Evolutionary conservation across 1,139 yeast genomes (phyloP), one percentile per base, ranked within the genome.

Genomic region (Candida sp.): DNA sequence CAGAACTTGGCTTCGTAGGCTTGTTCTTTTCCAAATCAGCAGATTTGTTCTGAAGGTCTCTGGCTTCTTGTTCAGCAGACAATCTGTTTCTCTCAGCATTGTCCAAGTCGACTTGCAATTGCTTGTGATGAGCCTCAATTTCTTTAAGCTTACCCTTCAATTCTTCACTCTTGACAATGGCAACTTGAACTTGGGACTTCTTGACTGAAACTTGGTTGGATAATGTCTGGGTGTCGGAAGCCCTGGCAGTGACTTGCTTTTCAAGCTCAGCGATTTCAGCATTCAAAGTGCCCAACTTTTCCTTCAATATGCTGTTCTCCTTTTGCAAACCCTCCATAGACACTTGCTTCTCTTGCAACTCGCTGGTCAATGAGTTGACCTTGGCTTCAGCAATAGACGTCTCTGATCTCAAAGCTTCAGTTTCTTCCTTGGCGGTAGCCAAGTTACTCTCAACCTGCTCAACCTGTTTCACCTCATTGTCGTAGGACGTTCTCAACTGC

Each of bases 351-450:
- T 82, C 83, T 57, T 84, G 85, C 58, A 88, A 78, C 58, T 90
- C 86, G 0, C 85, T 65, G 52, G 90, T 88, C 43, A 89, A 80
- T 9, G 91, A 86, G 63, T 89, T 88, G 58, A 84, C 81, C 57
- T 85, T 88, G 7, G 97, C 96, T 66, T 93, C 97, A 2, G 92
- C 81, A 46, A 90, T 79, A 1, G 92, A 84, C 3, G 90, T 78
- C 60, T 93, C 96, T 48, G 90, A 84, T 60, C 89, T 79, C 58
- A 93, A 77, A 48, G 85, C 81, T 54, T 86, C 90, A 9, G 88
- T 81, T 62, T 92, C 98, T 54, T 79, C 81, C 50, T 80, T 84
- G 1, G 93, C 84, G 23, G 78, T 68, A 8, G 73, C 71, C 58
- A 91, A 75, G 45, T 81, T 77, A 5, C 77, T 68, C 64, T 90